A percentile compares a stretch with the other conserved stretches of the same genome.
These are phyloP conservation scores for Populus alba DNA, from an alignment of 345 rosid genomes.

Conservation along the genomic window DNA sequence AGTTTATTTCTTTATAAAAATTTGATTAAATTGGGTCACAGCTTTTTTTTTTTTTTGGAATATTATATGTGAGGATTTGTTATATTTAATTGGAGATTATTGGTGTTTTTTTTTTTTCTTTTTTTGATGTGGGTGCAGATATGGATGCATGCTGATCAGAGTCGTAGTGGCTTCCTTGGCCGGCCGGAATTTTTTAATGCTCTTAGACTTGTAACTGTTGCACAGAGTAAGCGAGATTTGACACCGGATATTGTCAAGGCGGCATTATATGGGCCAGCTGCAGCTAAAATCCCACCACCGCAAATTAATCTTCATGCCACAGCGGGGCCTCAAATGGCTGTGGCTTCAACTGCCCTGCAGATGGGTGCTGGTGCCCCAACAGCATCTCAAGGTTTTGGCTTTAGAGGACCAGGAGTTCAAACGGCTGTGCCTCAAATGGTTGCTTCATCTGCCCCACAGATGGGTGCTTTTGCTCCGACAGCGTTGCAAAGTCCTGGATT, in stretches of 20 bases:
- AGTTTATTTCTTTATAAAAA: no score
- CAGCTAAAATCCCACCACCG: constrained; percentile 95
- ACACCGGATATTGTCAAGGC: constrained; percentile 96
- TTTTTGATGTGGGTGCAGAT: constrained; percentile 48
- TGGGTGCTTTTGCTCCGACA: constrained; percentile 33
- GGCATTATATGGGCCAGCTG: constrained; percentile 85
- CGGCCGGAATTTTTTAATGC: constrained; percentile 81
- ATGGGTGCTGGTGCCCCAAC: constrained; percentile 36
- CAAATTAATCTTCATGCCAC: constrained; percentile 66
- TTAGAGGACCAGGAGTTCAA: constrained; percentile 38
- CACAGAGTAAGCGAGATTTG: constrained; percentile 89
- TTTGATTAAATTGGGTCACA: not conserved
- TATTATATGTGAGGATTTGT: not conserved
- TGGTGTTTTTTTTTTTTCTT: not conserved
- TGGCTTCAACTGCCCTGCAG: constrained; percentile 34
- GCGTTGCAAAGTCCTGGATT: constrained; percentile 48
- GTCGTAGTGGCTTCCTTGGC: constrained; percentile 71
- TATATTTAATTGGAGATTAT: not conserved
- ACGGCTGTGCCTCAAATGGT: constrained; percentile 15
- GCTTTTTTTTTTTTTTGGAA: not conserved
- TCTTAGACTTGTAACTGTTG: constrained; percentile 93
- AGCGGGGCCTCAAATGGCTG: constrained; percentile 4
- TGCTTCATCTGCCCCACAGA: constrained; percentile 36
- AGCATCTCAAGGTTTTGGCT: constrained; percentile 45
- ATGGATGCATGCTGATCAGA: constrained; percentile 86